A percentile compares a stretch with the other conserved stretches of the same genome.
phyloP scores from a whole-genome alignment of 2,329 filamentous ascomycete genomes.

The Aureobasidium sp. region DNA sequence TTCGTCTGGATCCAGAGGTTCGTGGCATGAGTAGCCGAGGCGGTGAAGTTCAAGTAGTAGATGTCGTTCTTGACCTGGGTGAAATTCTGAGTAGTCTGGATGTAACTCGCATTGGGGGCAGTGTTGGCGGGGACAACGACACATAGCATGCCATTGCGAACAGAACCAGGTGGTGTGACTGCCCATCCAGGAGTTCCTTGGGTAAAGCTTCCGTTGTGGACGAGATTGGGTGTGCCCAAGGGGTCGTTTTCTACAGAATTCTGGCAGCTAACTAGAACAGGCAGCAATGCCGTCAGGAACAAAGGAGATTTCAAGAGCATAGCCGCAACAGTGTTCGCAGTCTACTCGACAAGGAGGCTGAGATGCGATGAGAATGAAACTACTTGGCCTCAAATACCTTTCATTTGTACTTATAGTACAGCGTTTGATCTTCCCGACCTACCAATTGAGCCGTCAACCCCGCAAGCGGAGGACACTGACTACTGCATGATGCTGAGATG shows the following conservation, averaged over 20 bases:
- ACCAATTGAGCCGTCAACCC: neutral
- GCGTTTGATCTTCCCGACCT: neutral
- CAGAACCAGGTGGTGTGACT: neutral
- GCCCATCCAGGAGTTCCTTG: constrained; percentile 10
- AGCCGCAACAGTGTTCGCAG: neutral
- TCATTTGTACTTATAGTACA: neutral
- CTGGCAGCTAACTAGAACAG: neutral
- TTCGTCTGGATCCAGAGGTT: constrained; percentile 11
- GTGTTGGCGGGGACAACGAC: constrained; percentile 10
- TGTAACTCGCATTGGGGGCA: constrained; percentile 7
- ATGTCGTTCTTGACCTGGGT: constrained; percentile 13
- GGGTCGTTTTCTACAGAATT: constrained; percentile 4
- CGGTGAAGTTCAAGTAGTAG: constrained; percentile 14
- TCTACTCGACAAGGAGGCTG: neutral
- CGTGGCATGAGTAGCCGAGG: neutral
- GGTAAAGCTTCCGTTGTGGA: constrained; percentile 10
- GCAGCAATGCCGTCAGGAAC: neutral
- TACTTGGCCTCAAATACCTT: neutral
- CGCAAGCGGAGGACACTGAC: neutral
- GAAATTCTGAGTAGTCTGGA: constrained; percentile 10
- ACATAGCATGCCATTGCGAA: constrained; percentile 8
- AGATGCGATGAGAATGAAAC: neutral
- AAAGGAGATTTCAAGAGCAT: neutral
- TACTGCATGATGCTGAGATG: constrained; percentile 1
- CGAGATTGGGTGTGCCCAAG: constrained; percentile 7